Evolutionary conservation across 495 filamentous ascomycete genomes (phyloP), one percentile per base, ranked within the genome.

Genomic region (Parathielavia appendiculata): DNA sequence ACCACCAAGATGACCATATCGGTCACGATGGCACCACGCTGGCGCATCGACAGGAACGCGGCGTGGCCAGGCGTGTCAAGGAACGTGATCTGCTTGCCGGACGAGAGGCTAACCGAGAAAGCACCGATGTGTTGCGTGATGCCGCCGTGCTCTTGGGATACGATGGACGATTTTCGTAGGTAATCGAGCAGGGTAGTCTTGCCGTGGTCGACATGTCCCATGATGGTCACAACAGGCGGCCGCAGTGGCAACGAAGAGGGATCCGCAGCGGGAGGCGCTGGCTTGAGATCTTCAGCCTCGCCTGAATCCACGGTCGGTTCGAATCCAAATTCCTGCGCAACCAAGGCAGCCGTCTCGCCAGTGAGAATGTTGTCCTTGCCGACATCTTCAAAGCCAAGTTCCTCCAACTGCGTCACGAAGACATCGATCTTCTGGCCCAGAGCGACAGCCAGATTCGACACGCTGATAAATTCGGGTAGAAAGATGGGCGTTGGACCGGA

Each of bases 81-180:
- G 79, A 99, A 99, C 9, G 95, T 97, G 62, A 97, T 93, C 3
- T 79, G 81, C 71, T 91, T 92, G 23, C 91, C 91, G 6, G 83
- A 83, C 17, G 89, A 86, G 78, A 99, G 83, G 17, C 81, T 80
- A 4, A 97, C 92, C 2, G 89, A 92, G 76, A 99, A 99, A n/a
- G 95, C 95, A 67, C 95, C 95, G 63, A 99, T 99, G 68, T 97
- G 95, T 71, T 99, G 95, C 0, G 95, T 99, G 64, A 99, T 99
- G 40, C 95, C 95, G 57, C 95, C 95, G 64, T 96, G 90, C 69
- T 99, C 95, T 46, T 86, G 83, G 2, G 87, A 89, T 19, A 86
- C 95, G 35, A 97, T 85, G 1, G 91, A 95, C 5, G 91, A 92
- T 62, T 96, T 92, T 13, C 95, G 90, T 34, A 99, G 78, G 76